Evolutionary conservation across 2,329 filamentous ascomycete genomes (phyloP).

Genomic region (Nemania sp.): DNA sequence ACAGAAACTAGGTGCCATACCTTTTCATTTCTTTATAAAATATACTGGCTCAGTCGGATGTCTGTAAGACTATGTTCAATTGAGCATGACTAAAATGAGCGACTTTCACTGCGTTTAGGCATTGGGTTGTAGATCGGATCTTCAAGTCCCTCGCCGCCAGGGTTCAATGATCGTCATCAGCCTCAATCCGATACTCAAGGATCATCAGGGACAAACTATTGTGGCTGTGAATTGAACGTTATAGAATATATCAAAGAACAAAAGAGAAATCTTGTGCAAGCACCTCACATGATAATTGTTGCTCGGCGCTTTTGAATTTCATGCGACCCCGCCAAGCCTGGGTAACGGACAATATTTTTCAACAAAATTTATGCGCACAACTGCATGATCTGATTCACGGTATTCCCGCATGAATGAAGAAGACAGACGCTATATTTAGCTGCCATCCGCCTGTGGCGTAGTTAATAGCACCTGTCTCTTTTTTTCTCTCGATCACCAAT

Average conservation of each 20-base stretch:
- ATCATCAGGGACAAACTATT: slow-evolving; percentile 12
- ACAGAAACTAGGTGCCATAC: too few relatives aligned
- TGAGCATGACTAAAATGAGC: slow-evolving; percentile 10
- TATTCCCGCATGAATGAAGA: not conserved
- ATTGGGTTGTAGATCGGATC: slow-evolving; percentile 11
- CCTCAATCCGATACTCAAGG: slow-evolving; percentile 7
- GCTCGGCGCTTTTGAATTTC: too few relatives aligned
- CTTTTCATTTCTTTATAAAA: too few relatives aligned
- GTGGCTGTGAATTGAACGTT: too few relatives aligned
- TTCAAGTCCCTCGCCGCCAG: slow-evolving; percentile 1
- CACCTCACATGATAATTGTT: not conserved
- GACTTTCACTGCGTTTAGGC: slow-evolving; percentile 5
- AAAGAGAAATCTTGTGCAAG: too few relatives aligned
- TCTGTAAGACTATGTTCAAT: not conserved
- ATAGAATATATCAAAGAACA: too few relatives aligned
- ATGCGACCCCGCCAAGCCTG: not conserved
- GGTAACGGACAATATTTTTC: not conserved
- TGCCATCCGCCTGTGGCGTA: not conserved
- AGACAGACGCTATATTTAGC: slow-evolving; percentile 2
- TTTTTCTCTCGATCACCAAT: too few relatives aligned
- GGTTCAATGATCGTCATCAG: slow-evolving; percentile 16
- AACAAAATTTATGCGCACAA: not conserved
- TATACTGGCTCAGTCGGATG: not conserved
- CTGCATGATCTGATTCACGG: not conserved
- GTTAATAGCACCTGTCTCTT: not conserved